Percentiles rank a stretch among this genome's conserved stretches.
These are phyloP conservation scores for Aphanomyces stellatus DNA, from an alignment of 352 stramenopile species.

Conservation along the genomic window DNA sequence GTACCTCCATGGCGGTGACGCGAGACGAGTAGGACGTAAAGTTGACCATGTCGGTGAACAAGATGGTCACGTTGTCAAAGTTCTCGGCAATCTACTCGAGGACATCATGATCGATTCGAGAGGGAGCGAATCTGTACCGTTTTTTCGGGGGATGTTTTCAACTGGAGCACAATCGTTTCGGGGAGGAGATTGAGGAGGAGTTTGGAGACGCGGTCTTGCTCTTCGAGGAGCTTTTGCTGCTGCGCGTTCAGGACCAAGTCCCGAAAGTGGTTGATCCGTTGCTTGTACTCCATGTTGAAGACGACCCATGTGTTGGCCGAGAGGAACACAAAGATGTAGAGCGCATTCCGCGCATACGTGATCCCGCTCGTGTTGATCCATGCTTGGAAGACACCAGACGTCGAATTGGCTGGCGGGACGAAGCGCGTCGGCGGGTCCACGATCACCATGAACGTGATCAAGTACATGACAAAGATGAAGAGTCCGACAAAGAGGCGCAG, in stretches of 20 bases:
- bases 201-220: conserved; percentile 72
- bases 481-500: conserved; percentile 49
- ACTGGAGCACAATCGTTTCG: conserved; percentile 76
- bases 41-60: conserved; percentile 36
- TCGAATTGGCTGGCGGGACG: conserved; percentile 37
- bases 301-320: conserved; percentile 70
- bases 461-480: conserved; percentile 50
- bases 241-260: conserved; percentile 76
- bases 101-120: background rate
- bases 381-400: conserved; percentile 21
- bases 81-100: conserved; percentile 24
- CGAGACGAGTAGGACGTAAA: conserved; percentile 29
- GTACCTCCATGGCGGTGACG: conserved; percentile 21
- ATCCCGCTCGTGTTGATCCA: background rate
- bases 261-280: conserved; percentile 80
- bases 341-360: conserved; percentile 35
- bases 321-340: conserved; percentile 83
- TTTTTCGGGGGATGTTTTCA: conserved; percentile 53
- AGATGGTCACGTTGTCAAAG: conserved; percentile 28
- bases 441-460: conserved; percentile 51
- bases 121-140: background rate
- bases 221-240: conserved; percentile 76
- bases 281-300: conserved; percentile 79
- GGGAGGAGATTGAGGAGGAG: conserved; percentile 68
- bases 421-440: conserved; percentile 33